Evolutionary conservation across 1,284 basidiomycete genomes (phyloP).

Genomic region (Tilletiopsis washingtonensis): DNA sequence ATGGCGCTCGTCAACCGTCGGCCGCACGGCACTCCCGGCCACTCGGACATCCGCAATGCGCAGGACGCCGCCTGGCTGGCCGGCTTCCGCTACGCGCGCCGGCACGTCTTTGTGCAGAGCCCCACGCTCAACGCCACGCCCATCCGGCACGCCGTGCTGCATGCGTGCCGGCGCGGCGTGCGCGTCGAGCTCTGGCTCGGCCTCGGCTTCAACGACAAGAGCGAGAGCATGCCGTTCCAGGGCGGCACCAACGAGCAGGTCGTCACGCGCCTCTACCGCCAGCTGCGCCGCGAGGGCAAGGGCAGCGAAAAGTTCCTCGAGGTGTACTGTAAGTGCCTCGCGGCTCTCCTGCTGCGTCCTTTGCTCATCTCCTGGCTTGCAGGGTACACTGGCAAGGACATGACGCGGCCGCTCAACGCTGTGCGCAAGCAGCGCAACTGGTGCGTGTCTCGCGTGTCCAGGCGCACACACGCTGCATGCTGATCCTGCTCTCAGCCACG

Average conservation of each 20-base stretch:
- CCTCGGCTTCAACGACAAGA: conserved; percentile 50
- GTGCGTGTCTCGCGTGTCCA: too few species aligned
- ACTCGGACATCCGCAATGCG: conserved; percentile 58
- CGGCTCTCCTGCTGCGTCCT: background rate
- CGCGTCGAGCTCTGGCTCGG: conserved; percentile 53
- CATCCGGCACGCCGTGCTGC: conserved; percentile 59
- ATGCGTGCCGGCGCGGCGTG: conserved; percentile 60
- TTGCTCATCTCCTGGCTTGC: conserved; percentile 22
- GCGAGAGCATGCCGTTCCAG: conserved; percentile 66
- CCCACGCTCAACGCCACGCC: conserved; percentile 69
- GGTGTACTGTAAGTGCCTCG: conserved; percentile 56
- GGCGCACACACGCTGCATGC: background rate
- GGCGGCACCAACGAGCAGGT: conserved; percentile 74
- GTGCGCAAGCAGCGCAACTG: conserved; percentile 68
- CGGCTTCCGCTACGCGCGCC: conserved; percentile 61
- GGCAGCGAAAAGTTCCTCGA: conserved; percentile 54
- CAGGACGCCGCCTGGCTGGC: conserved; percentile 71
- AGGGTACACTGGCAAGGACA: conserved; percentile 61
- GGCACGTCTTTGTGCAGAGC: conserved; percentile 60
- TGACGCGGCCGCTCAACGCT: conserved; percentile 64
- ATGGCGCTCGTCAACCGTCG: conserved; percentile 66
- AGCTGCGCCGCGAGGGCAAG: conserved; percentile 33
- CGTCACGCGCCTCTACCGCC: conserved; percentile 58
- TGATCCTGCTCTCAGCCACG: conserved; percentile 3
- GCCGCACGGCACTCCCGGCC: conserved; percentile 59